These are phyloP conservation scores for Amoebophrya sp. DNA, from an alignment of 169 alveolate genomes.

Conservation along the genomic window DNA sequence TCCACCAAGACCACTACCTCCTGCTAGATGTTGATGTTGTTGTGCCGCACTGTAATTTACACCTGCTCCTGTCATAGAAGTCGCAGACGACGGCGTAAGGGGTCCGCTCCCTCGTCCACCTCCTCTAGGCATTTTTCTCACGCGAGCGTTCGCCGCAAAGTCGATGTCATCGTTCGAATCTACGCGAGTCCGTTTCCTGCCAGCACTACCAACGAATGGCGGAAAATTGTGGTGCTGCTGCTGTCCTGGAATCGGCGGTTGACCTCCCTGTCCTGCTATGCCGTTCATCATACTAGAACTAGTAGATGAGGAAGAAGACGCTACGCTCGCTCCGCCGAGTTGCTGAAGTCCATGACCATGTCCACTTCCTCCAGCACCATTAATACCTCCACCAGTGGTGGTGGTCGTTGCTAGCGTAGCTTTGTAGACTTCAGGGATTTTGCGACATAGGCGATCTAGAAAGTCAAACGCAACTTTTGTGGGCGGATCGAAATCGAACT, in stretches of 20 bases:
- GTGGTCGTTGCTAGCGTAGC: neutral
- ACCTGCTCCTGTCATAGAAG: neutral
- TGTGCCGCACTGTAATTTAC: neutral
- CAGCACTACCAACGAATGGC: no score
- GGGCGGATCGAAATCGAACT: neutral
- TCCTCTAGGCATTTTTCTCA: no score
- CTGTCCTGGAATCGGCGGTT: no score
- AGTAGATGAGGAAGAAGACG: neutral
- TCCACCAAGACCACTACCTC: neutral
- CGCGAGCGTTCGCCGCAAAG: no score
- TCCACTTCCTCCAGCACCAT: neutral
- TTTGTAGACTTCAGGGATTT: neutral
- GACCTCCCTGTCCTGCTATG: neutral
- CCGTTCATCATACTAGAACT: neutral
- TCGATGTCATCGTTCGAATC: no score
- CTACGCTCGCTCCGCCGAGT: neutral
- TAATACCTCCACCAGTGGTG: neutral
- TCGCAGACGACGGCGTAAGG: no score
- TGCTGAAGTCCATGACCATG: neutral
- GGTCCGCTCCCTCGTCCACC: no score
- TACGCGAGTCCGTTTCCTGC: no score
- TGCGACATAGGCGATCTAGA: neutral
- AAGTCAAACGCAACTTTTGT: neutral
- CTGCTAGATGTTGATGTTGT: neutral
- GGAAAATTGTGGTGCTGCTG: no score